Evolutionary conservation across 257 asterid species (phyloP).

Genomic region (Ilex asprella): DNA sequence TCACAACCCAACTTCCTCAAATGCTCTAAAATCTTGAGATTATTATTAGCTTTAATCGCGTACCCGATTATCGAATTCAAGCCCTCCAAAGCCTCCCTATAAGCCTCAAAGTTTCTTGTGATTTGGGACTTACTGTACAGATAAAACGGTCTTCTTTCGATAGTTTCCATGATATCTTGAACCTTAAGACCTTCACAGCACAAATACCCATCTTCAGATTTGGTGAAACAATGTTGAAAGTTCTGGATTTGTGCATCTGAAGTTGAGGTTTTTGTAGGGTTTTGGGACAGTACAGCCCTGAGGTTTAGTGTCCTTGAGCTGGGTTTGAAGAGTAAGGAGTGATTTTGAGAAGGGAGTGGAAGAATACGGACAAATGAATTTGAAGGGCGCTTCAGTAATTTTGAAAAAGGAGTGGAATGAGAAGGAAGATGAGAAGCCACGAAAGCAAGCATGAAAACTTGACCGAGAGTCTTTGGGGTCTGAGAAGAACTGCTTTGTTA

Average conservation of each 20-base stretch:
- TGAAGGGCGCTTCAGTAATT: constrained; percentile 19
- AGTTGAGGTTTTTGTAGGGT: constrained; percentile 5
- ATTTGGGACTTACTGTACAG: constrained; percentile 81
- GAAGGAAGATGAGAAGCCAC: constrained; percentile 51
- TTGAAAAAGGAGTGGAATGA: constrained; percentile 32
- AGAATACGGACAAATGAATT: neutral
- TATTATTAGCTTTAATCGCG: constrained; percentile 89
- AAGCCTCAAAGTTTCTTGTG: constrained; percentile 77
- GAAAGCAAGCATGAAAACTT: no score
- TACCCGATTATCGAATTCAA: constrained; percentile 71
- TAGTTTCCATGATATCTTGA: constrained; percentile 57
- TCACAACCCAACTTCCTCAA: constrained; percentile 76
- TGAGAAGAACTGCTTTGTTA: no score
- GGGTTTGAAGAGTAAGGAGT: constrained; percentile 35
- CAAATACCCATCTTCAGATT: constrained; percentile 63
- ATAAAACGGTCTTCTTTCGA: constrained; percentile 81
- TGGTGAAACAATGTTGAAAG: constrained; percentile 62
- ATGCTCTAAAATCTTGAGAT: constrained; percentile 86
- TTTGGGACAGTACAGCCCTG: constrained; percentile 45
- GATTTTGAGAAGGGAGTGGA: constrained; percentile 10
- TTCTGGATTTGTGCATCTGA: constrained; percentile 52
- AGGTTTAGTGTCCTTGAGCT: constrained; percentile 25
- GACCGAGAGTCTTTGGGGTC: no score
- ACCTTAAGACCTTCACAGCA: constrained; percentile 70
- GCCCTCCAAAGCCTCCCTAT: constrained; percentile 74